Evolutionary conservation across 495 filamentous ascomycete species (phyloP), one percentile per base, ranked within the genome.

Genomic region (Penicillium ucsense): DNA sequence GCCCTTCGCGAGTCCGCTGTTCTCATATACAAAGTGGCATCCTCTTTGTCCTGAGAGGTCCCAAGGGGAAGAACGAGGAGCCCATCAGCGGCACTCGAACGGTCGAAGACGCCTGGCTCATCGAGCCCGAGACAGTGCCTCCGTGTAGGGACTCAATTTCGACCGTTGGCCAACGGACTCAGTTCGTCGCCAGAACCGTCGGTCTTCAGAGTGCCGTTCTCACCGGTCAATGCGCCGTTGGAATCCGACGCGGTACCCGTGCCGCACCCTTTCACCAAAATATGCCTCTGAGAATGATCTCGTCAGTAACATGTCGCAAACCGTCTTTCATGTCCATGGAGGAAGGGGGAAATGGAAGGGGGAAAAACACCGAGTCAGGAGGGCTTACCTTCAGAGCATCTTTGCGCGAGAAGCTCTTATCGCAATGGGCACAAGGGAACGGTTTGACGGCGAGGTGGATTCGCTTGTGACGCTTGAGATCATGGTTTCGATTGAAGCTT

Each of bases 401-500:
- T 64, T 96, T 98, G 36, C 92, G 72, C 12, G 88, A 95, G 55
- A 98, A 98, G 64, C 88, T 92, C 79, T 97, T 98, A 32, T 95
- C 89, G 59, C 92, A 98, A 55, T 87, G 82, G 8, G 65, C 76
- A 59, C 92, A 98, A 0, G 92, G 90, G 63, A 89, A 97, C 0
- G 92, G 92, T 73, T 98, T 98, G 41, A 97, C 86, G 0, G 89
- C 86, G 41, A 97, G 68, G 65, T 98, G 92, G 47, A 98, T 98
- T 47, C 89, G 72, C 64, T 94, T 94, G 56, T 98, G 92, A 38
- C 92, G 79, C 64, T 98, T 98, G 45, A 98, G 70, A 59, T 98
- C 94, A 59, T 98, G 94, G 47, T 98, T 98, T 5, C 92, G 76
- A 62, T 95, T 98, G 75, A 98, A 98, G 45, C 86, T 86, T 57